A percentile compares a stretch with the other conserved stretches of the same genome.
These are phyloP conservation scores for Cytospora paraplurivora DNA, from an alignment of 2,329 filamentous ascomycete species.

Conservation along the genomic window DNA sequence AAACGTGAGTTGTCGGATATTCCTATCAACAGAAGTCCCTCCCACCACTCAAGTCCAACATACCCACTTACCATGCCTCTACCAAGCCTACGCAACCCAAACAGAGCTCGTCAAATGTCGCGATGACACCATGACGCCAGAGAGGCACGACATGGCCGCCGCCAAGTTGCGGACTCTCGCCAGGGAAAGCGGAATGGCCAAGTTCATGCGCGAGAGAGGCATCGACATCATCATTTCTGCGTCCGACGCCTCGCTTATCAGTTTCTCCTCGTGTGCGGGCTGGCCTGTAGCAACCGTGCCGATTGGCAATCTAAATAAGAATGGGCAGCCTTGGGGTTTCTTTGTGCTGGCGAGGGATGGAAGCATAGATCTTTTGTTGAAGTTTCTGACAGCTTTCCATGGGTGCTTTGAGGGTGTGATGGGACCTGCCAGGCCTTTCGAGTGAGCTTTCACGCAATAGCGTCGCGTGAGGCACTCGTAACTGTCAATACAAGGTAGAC, in stretches of 20 bases:
- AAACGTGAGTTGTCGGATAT: slow-evolving; percentile 28
- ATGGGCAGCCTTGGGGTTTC: slow-evolving; percentile 35
- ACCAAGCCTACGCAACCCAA: slow-evolving; percentile 24
- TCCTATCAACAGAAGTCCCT: not conserved
- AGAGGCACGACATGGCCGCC: slow-evolving; percentile 22
- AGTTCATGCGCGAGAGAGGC: slow-evolving; percentile 22
- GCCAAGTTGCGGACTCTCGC: slow-evolving; percentile 22
- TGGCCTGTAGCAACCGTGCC: slow-evolving; percentile 36
- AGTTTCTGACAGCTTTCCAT: slow-evolving; percentile 32
- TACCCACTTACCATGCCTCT: not conserved
- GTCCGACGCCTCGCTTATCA: slow-evolving; percentile 31
- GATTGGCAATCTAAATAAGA: slow-evolving; percentile 32
- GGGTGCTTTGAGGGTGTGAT: not conserved
- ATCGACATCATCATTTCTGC: slow-evolving; percentile 31
- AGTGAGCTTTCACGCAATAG: not conserved
- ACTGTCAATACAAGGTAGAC: not conserved
- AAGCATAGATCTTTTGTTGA: slow-evolving; percentile 31
- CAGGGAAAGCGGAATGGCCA: slow-evolving; percentile 24
- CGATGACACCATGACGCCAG: slow-evolving; percentile 25
- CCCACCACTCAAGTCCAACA: not conserved
- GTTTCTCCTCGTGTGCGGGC: slow-evolving; percentile 31
- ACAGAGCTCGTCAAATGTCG: slow-evolving; percentile 27
- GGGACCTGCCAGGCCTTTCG: slow-evolving; percentile 6
- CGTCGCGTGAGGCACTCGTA: too few species aligned
- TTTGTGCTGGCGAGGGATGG: slow-evolving; percentile 33